A percentile compares a stretch with the other conserved stretches of the same genome.
These are phyloP conservation scores for Inonotus hispidus DNA, from an alignment of 1,284 basidiomycete genomes.

Conservation along the genomic window DNA sequence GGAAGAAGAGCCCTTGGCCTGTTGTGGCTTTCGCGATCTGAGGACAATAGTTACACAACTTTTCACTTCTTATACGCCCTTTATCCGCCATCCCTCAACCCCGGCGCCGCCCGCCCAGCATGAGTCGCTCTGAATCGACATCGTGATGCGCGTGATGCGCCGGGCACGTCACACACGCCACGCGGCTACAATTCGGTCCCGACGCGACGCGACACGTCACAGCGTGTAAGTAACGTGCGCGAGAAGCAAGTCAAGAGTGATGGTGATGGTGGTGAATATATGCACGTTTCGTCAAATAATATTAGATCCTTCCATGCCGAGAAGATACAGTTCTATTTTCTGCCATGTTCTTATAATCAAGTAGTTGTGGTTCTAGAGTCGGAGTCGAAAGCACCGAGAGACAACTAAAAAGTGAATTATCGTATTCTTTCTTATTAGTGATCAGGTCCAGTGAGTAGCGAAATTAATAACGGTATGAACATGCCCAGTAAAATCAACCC, in stretches of 20 bases:
- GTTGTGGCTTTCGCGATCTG: too few species aligned
- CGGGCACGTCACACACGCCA: not conserved
- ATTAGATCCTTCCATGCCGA: too few species aligned
- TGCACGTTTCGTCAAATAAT: too few species aligned
- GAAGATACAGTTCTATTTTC: too few species aligned
- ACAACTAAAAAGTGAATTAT: not conserved
- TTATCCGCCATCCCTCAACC: not conserved
- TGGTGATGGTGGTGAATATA: too few species aligned
- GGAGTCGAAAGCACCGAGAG: not conserved
- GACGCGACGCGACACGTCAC: not conserved
- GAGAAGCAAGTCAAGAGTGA: too few species aligned
- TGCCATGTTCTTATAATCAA: too few species aligned
- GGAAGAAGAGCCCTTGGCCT: not conserved
- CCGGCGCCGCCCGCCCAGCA: too few species aligned
- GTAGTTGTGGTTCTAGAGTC: too few species aligned
- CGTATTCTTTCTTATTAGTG: conserved; percentile 25
- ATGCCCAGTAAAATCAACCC: conserved; percentile 62
- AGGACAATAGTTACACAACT: too few species aligned
- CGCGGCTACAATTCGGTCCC: not conserved
- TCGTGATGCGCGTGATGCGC: not conserved
- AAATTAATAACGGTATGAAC: conserved; percentile 57
- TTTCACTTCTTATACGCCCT: not conserved
- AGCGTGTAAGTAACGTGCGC: too few species aligned
- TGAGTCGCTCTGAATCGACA: not conserved
- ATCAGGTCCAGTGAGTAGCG: conserved; percentile 44